Evolutionary conservation across 2,329 filamentous ascomycete species (phyloP).

Genomic region (Emergomyces orientalis): DNA sequence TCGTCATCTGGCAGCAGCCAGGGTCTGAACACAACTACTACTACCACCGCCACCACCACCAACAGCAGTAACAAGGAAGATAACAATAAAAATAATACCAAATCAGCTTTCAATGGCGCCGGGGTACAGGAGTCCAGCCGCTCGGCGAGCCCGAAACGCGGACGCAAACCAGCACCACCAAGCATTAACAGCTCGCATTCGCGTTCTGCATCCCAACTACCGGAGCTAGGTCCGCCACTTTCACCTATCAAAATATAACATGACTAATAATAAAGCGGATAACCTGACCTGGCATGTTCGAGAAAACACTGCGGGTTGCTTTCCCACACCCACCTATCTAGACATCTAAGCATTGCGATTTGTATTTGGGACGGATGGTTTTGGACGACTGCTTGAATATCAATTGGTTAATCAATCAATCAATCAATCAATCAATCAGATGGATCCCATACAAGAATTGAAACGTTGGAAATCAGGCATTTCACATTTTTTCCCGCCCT

Average conservation of each 20-base stretch:
- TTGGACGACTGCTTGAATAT: background rate
- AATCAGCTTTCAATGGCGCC: slow-evolving; percentile 14
- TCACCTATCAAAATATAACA: slow-evolving; percentile 33
- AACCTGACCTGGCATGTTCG: no score
- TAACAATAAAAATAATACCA: slow-evolving; percentile 15
- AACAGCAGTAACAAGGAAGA: background rate
- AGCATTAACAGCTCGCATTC: slow-evolving; percentile 23
- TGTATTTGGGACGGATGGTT: background rate
- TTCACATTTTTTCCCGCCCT: no score
- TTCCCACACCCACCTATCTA: no score
- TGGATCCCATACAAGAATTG: no score
- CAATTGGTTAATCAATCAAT: no score
- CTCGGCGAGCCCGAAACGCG: slow-evolving; percentile 24
- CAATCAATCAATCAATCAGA: no score
- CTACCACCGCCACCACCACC: background rate
- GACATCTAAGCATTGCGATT: no score
- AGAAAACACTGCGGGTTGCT: no score
- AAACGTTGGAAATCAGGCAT: no score
- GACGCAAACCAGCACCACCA: slow-evolving; percentile 23
- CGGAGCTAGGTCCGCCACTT: slow-evolving; percentile 40
- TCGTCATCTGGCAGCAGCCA: slow-evolving; percentile 59
- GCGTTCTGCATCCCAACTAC: slow-evolving; percentile 36
- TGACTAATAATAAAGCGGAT: background rate
- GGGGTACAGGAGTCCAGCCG: slow-evolving; percentile 18
- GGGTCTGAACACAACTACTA: slow-evolving; percentile 24